These are phyloP conservation scores for Ceratobasidium sp. DNA, from an alignment of 1,284 basidiomycete genomes.

Conservation along the genomic window DNA sequence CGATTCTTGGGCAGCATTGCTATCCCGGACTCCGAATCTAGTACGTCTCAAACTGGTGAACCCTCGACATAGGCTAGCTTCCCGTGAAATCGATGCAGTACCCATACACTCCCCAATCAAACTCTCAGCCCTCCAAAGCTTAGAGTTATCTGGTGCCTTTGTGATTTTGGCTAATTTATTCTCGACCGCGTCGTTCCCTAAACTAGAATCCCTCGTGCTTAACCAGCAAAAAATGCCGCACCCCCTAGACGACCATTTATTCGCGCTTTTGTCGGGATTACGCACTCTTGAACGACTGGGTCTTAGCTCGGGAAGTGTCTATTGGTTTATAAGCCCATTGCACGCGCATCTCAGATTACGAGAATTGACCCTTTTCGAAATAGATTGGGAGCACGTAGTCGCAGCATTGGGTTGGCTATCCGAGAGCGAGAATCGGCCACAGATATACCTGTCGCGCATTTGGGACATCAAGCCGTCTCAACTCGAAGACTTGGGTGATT, in stretches of 20 bases:
- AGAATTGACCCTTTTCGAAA: background rate
- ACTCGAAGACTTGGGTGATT: background rate
- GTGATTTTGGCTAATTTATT: background rate
- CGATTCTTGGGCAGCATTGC: background rate
- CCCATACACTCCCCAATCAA: background rate
- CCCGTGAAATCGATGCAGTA: background rate
- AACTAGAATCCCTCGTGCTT: background rate
- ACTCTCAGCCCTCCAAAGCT: background rate
- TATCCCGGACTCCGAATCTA: slow-evolving; percentile 2
- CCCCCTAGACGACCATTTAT: background rate
- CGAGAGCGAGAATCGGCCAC: background rate
- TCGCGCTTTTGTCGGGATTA: background rate
- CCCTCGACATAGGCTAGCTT: background rate
- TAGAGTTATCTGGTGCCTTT: background rate
- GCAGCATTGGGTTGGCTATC: background rate
- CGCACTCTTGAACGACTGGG: background rate
- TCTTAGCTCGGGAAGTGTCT: background rate
- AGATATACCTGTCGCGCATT: background rate
- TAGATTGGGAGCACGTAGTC: background rate
- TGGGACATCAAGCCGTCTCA: background rate
- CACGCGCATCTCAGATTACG: background rate
- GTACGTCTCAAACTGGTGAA: background rate
- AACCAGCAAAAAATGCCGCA: background rate
- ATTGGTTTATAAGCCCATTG: background rate
- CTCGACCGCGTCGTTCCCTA: background rate